Conservation (phyloP, 208 protist species). For the Angomonas ambiguus region DNA sequence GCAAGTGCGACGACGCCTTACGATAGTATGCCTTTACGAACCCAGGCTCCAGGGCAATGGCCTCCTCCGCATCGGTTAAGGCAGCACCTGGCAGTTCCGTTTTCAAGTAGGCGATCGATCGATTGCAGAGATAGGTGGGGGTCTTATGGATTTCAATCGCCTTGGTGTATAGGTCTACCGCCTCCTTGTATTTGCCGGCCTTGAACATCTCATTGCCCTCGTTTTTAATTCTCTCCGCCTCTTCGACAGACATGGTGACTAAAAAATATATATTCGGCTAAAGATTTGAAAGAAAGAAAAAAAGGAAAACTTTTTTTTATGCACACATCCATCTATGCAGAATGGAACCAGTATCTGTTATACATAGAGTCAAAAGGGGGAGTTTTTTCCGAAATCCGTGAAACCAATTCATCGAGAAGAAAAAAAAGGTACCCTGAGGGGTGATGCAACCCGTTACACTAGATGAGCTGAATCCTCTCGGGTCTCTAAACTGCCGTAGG, state of each 20-base stretch:
- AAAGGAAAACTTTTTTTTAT: too few relatives aligned
- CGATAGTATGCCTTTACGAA: constrained; percentile 98
- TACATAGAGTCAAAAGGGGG: too few relatives aligned
- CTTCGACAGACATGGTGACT: constrained; percentile 25
- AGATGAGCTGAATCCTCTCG: background rate
- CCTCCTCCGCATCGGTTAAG: constrained; percentile 89
- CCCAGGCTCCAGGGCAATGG: constrained; percentile 87
- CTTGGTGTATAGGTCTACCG: constrained; percentile 89
- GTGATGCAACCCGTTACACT: background rate
- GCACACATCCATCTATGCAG: too few relatives aligned
- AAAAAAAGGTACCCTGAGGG: background rate
- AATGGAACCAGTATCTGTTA: too few relatives aligned
- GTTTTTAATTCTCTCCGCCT: constrained; percentile 54
- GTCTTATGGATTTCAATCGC: constrained; percentile 82
- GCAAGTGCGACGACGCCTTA: constrained; percentile 92
- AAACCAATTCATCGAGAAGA: background rate
- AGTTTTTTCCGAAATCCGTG: too few relatives aligned
- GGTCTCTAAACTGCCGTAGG: background rate
- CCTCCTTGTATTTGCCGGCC: constrained; percentile 83
- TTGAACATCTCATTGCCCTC: constrained; percentile 87
- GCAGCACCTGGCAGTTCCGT: constrained; percentile 89
- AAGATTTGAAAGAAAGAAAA: background rate
- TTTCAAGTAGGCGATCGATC: constrained; percentile 94
- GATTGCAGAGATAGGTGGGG: constrained; percentile 90
- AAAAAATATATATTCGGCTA: background rate